Conservation (phyloP, 2,329 filamentous ascomycete species). For the Colletotrichum sublineola region DNA sequence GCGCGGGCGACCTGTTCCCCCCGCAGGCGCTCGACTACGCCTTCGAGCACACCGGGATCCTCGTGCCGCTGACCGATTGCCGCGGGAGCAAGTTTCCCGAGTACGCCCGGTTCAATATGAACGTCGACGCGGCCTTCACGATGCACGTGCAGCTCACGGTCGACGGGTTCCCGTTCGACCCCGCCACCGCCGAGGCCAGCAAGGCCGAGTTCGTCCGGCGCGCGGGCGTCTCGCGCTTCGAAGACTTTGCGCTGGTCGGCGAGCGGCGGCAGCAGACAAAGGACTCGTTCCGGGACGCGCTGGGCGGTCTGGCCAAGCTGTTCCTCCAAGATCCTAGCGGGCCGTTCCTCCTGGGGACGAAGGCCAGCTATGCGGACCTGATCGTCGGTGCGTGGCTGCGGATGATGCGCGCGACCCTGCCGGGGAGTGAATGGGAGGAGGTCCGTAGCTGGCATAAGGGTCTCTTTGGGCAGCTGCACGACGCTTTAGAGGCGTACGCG, state of each 20-base stretch:
- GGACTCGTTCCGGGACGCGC: conserved; percentile 54
- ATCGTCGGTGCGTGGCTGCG: conserved; percentile 70
- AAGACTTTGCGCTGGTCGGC: conserved; percentile 55
- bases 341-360: conserved; percentile 62
- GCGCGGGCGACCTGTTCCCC: conserved; percentile 63
- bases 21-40: conserved; percentile 56
- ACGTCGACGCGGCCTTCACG: conserved; percentile 68
- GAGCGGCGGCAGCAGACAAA: conserved; percentile 56
- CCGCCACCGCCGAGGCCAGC: conserved; percentile 57
- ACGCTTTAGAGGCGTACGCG: conserved; percentile 57
- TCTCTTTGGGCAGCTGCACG: conserved; percentile 63
- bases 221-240: conserved; percentile 59
- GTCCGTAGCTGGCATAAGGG: conserved; percentile 63
- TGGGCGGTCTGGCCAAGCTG: conserved; percentile 58
- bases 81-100: conserved; percentile 48
- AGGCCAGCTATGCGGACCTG: conserved; percentile 66
- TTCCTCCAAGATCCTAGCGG: conserved; percentile 56
- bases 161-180: conserved; percentile 63
- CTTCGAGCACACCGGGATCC: conserved; percentile 46
- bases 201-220: conserved; percentile 64
- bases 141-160: conserved; percentile 57
- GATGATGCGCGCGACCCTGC: conserved; percentile 58
- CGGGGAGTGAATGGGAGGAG: conserved; percentile 61
- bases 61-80: conserved; percentile 55
- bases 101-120: conserved; percentile 65